These are phyloP conservation scores for Diacronema lutheri DNA, from an alignment of 78 protist species.

Conservation along the genomic window DNA sequence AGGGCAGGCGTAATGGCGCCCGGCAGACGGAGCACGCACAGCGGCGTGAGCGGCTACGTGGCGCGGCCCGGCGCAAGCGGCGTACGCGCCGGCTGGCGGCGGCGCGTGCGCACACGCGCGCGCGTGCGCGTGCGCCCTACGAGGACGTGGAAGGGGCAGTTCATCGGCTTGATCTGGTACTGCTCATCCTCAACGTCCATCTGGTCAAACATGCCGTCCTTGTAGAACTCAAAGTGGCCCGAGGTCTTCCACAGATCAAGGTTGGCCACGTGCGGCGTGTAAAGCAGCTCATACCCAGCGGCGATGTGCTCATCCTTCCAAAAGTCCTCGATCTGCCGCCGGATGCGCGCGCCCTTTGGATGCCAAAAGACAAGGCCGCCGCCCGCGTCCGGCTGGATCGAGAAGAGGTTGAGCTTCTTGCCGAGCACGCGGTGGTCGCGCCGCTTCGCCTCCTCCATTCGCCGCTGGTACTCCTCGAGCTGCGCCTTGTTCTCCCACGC, in stretches of 20 bases:
- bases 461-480: slow-evolving; percentile 4
- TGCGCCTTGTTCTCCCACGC: slow-evolving; percentile 44
- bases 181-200: slow-evolving; percentile 30
- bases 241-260: slow-evolving; percentile 45
- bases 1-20: too few species aligned
- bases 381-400: slow-evolving; percentile 43
- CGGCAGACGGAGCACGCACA: too few species aligned
- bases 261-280: slow-evolving; percentile 52
- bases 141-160: slow-evolving; percentile 64
- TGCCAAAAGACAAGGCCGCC: slow-evolving; percentile 63
- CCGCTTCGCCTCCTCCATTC: slow-evolving; percentile 42
- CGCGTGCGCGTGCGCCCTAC: too few species aligned
- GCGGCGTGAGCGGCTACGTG: too few species aligned
- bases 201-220: slow-evolving; percentile 41
- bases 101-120: too few species aligned
- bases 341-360: slow-evolving; percentile 45
- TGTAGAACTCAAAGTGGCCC: slow-evolving; percentile 62
- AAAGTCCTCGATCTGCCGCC: slow-evolving; percentile 20
- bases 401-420: slow-evolving; percentile 43
- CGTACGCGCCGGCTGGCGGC: too few species aligned
- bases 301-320: slow-evolving; percentile 16
- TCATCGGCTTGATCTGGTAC: slow-evolving; percentile 56
- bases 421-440: slow-evolving; percentile 60
- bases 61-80: too few species aligned
- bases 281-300: slow-evolving; percentile 43